Evolutionary conservation across 495 filamentous ascomycete species (phyloP), one percentile per base, ranked within the genome.

Genomic region (Cercophora newfieldiana): DNA sequence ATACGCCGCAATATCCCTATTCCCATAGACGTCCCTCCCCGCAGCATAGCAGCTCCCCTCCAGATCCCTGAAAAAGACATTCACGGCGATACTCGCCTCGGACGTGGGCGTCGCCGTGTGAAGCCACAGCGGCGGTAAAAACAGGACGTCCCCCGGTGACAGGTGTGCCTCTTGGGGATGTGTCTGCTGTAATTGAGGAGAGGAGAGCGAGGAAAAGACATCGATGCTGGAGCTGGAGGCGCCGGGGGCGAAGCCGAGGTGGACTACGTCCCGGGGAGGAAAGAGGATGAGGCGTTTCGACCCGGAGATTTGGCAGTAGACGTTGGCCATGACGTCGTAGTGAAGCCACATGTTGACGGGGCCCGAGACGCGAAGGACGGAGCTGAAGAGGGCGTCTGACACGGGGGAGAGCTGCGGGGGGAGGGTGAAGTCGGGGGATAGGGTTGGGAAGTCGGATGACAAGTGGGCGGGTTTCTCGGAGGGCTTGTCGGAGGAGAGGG

Each of bases 271-370:
- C 1, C 82, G 76, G 1, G 94, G 93, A 12, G 91, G 92, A 75
- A 90, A 97, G 16, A 97, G 82, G 4, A 91, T 74, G 30, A 97
- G 82, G 37, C 84, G 79, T 75, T 94, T 94, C 0, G 80, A 79
- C 26, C 92, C 91, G 37, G 79, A 77, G 64, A 94, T 83, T 69
- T 96, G 93, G 72, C 90, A 94, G 53, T 95, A 88, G 7, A 97
- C 81, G 70, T 96, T 97, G 25, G 92, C 92, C 88, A 96, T 94
- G 19, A 93, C 90, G 75, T 97, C 92, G 79, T 94, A 97, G 75
- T 97, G 92, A 26, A 96, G 81, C 94, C 93, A 97, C 87, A 98
- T 92, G 26, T 85, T 88, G 3, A 96, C 92, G 0, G 86, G 88
- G 1, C 92, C 91, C 16, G 91, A 94, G 49, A 97, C 87, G 26